Percentiles rank a stretch among this genome's conserved stretches.
Evolutionary conservation across 2,329 filamentous ascomycete genomes (phyloP).

Genomic region (Blumeria graminis): DNA sequence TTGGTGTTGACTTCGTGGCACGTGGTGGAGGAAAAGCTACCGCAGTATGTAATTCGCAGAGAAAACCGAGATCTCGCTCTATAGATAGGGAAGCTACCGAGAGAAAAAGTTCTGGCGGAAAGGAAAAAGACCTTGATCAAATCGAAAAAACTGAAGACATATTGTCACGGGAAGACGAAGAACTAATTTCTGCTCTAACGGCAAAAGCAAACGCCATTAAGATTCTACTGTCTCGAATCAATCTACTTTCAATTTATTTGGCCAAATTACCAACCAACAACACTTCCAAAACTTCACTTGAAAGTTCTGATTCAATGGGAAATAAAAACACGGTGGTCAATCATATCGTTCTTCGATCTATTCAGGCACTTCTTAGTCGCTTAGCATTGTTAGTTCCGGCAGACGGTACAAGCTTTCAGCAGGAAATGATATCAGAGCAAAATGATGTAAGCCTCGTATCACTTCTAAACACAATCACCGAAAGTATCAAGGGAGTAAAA

Average conservation of each 20-base stretch:
- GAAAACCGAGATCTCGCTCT: conserved; percentile 6
- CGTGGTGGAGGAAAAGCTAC: conserved; percentile 63
- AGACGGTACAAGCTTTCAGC: conserved; percentile 36
- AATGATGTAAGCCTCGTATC: conserved; percentile 66
- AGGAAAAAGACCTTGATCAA: conserved; percentile 9
- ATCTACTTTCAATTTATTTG: conserved; percentile 54
- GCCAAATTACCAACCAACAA: conserved; percentile 43
- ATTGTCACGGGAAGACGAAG: conserved; percentile 34
- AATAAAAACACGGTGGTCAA: conserved; percentile 17
- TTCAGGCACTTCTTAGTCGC: conserved; percentile 64
- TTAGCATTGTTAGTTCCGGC: conserved; percentile 59
- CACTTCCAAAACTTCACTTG: conserved; percentile 22
- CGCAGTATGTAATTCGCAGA: conserved; percentile 20
- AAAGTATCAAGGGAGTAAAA: conserved; percentile 44
- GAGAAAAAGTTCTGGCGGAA: conserved; percentile 15
- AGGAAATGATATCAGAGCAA: conserved; percentile 50
- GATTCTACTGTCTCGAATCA: conserved; percentile 63
- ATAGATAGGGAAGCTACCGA: conserved; percentile 6
- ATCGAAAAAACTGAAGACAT: conserved; percentile 22
- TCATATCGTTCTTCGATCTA: conserved; percentile 59
- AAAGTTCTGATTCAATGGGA: conserved; percentile 9
- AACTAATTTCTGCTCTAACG: conserved; percentile 42
- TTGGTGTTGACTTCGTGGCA: conserved; percentile 82
- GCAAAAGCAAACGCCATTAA: conserved; percentile 83
- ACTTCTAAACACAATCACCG: conserved; percentile 51